A percentile compares a stretch with the other conserved stretches of the same genome.
These are phyloP conservation scores for Coprinopsis cinerea DNA, from an alignment of 768 basidiomycete species.

Conservation along the genomic window DNA sequence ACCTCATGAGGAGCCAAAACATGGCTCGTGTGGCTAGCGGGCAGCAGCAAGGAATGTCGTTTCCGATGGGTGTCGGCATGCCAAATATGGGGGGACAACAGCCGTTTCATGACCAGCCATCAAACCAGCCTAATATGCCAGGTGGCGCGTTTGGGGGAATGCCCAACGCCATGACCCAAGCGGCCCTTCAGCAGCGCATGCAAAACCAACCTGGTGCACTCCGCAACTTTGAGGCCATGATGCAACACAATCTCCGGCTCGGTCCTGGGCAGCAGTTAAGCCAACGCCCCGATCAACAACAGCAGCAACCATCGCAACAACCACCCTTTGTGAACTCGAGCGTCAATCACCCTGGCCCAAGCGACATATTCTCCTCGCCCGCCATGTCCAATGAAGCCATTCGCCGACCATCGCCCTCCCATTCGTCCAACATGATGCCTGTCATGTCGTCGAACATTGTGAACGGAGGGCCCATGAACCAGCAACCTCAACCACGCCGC, in stretches of 20 bases:
- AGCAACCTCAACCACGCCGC: conserved; percentile 2
- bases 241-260: conserved; percentile 36
- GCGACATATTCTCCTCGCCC: conserved; percentile 46
- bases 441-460: conserved; percentile 8
- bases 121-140: conserved; percentile 32
- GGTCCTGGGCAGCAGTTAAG: conserved; percentile 26
- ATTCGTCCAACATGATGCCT: conserved; percentile 25
- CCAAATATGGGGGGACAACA: conserved; percentile 16
- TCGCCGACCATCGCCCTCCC: conserved; percentile 42
- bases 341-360: conserved; percentile 31
- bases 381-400: conserved; percentile 39
- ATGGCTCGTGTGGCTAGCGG: conserved; percentile 36
- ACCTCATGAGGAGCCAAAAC: conserved; percentile 37
- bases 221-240: conserved; percentile 43
- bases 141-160: conserved; percentile 33
- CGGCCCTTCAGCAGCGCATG: conserved; percentile 19
- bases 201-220: conserved; percentile 13
- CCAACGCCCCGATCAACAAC: conserved; percentile 24
- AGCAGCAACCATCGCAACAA: conserved; percentile 27
- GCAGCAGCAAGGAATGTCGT: conserved; percentile 40
- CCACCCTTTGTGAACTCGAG: conserved; percentile 25
- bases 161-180: conserved; percentile 23
- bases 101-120: conserved; percentile 29
- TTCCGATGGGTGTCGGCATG: conserved; percentile 29
- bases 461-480: conserved; percentile 8